Evolutionary conservation across 1,284 basidiomycete genomes (phyloP), one percentile per base, ranked within the genome.

Genomic region (Cryptococcus deneoformans): DNA sequence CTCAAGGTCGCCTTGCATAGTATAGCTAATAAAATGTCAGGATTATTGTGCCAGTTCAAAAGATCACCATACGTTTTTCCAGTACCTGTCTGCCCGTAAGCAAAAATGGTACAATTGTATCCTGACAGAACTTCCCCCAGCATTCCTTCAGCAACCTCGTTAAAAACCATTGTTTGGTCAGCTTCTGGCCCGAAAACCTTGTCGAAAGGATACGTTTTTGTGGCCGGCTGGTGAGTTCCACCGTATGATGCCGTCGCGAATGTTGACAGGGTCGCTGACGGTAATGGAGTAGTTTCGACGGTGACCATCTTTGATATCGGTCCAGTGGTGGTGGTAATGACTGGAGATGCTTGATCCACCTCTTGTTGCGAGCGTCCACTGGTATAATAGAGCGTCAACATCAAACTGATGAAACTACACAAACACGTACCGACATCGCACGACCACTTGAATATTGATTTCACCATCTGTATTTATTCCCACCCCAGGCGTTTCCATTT

Each of bases 101-200:
- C 95, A 79, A 99, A 99, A 39, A 99, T 82, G 0, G 96, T 99
- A 73, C 96, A 99, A 71, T 99, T 99, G 80, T 97, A 99, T 3
- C 96, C 96, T 70, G 85, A 82, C 50, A 98, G 78, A 42, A 99
- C 94, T 75, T 99, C 91, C 50, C 92, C 87, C 49, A 99, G 81
- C 84, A 99, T 90, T 0, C 90, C 91, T 59, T 85, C 85, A 40
- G 96, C 95, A 40, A 98, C 94, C 59, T 97, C 90, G 61, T 90
- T 85, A 76, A 96, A 99, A 34, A 99, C 84, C 83, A 93, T 85
- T 37, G 89, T 86, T 72, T 99, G 96, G 73, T 97, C 94, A 8
- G 95, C 95, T 73, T 98, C 94, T 24, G 94, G 92, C 1, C 96
- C 95, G 79, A 96, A 97, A 9, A 97, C 93, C 38, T 88, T 81